Percentiles rank a stretch among this genome's conserved stretches.
Evolutionary conservation across 345 rosid species (phyloP).

Genomic region (Trapa incisa): DNA sequence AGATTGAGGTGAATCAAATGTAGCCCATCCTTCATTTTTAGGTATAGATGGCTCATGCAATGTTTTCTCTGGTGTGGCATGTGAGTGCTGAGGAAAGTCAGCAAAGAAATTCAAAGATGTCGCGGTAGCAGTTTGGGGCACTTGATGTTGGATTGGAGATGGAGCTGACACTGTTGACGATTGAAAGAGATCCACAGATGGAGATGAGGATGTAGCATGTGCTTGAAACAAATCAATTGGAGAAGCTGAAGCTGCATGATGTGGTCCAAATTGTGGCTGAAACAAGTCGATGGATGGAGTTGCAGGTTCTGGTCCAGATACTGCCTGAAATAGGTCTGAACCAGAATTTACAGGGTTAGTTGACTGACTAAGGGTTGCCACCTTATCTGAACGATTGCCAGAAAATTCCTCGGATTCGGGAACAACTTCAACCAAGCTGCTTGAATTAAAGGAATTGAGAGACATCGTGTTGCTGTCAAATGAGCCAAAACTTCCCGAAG

Average conservation of each 20-base stretch:
- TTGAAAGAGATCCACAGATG: slow-evolving; percentile 26
- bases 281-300: slow-evolving; percentile 54
- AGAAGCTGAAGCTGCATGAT: slow-evolving; percentile 31
- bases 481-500: slow-evolving; percentile 62
- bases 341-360: slow-evolving; percentile 25
- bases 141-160: slow-evolving; percentile 26
- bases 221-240: slow-evolving; percentile 54
- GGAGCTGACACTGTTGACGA: slow-evolving; percentile 17
- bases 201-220: slow-evolving; percentile 31
- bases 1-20: slow-evolving; percentile 52
- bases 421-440: slow-evolving; percentile 33
- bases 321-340: slow-evolving; percentile 29
- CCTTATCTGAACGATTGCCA: slow-evolving; percentile 24
- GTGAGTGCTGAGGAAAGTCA: slow-evolving; percentile 31
- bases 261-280: slow-evolving; percentile 27
- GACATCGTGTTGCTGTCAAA: slow-evolving; percentile 51
- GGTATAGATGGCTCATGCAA: slow-evolving; percentile 24
- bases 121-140: slow-evolving; percentile 26
- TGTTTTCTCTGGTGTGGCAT: slow-evolving; percentile 15
- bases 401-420: slow-evolving; percentile 34
- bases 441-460: slow-evolving; percentile 45
- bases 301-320: slow-evolving; percentile 23
- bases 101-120: slow-evolving; percentile 40
- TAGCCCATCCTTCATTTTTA: slow-evolving; percentile 83
- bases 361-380: slow-evolving; percentile 22